Percentiles rank a stretch among this genome's conserved stretches.
phyloP scores from a whole-genome alignment of 192 early-diverging fungal species.

The Mortierella hygrophila region DNA sequence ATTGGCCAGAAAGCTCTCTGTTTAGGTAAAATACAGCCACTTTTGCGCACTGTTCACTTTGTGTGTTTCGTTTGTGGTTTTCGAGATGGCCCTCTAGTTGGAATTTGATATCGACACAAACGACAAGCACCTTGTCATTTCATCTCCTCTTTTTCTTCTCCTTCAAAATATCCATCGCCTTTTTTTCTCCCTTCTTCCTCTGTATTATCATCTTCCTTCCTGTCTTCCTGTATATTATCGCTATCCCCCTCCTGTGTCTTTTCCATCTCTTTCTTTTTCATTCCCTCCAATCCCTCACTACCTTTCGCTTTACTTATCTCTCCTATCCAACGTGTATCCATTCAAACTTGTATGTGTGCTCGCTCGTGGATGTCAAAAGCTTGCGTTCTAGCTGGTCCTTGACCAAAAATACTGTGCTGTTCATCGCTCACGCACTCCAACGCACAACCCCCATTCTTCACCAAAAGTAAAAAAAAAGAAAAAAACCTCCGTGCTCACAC shows the following conservation, averaged over 20 bases:
- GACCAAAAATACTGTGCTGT: background rate
- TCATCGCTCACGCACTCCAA: background rate
- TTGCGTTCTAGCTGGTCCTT: background rate
- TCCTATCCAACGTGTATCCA: background rate
- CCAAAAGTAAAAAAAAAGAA: background rate
- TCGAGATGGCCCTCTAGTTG: background rate
- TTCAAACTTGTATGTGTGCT: background rate
- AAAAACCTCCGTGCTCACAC: slow-evolving; percentile 1
- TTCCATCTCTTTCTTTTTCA: background rate
- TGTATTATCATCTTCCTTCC: background rate
- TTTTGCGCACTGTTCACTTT: too few relatives aligned
- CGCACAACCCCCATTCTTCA: background rate
- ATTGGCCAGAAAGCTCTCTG: background rate
- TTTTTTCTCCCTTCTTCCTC: background rate
- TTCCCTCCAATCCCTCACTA: background rate
- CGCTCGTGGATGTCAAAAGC: background rate
- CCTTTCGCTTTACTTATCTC: background rate
- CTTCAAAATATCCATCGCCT: background rate
- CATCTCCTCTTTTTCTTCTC: background rate
- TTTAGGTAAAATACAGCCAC: background rate
- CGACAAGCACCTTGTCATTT: background rate
- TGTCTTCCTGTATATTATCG: background rate
- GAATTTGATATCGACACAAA: slow-evolving; percentile 7
- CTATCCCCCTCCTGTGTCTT: background rate
- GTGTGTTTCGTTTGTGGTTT: too few relatives aligned